Conservation (phyloP, 768 basidiomycete species). For the Lactarius hatsudake region DNA sequence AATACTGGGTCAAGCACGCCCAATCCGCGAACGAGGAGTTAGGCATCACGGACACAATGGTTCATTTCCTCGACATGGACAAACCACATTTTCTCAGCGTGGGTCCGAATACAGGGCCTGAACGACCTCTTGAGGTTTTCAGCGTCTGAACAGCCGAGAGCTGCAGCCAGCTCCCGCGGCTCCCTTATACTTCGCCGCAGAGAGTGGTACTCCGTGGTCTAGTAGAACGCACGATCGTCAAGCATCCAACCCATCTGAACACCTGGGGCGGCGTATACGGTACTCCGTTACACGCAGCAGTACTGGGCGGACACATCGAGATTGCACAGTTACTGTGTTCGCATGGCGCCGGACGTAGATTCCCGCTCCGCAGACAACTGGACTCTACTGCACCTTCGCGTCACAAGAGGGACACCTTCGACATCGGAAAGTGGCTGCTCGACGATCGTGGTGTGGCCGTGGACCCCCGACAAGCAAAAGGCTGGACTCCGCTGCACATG, state of each 20-base stretch:
- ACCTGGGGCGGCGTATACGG: background rate
- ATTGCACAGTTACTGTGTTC: background rate
- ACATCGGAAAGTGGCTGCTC: background rate
- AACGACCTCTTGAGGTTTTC: background rate
- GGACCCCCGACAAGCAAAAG: background rate
- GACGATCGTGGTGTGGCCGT: background rate
- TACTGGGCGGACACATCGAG: background rate
- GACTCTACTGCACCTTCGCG: constrained; percentile 1
- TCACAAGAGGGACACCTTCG: background rate
- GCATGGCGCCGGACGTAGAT: background rate
- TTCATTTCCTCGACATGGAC: constrained; percentile 2
- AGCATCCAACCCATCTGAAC: background rate
- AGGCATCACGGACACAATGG: background rate
- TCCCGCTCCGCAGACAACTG: background rate
- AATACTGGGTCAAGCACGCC: background rate
- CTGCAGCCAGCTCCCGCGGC: background rate
- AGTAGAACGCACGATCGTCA: background rate
- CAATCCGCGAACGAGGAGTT: background rate
- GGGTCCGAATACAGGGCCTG: constrained; percentile 8
- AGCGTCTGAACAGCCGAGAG: background rate
- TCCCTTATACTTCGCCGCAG: constrained; percentile 1
- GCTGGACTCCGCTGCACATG: background rate
- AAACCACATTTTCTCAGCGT: constrained; percentile 2
- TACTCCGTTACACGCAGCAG: background rate
- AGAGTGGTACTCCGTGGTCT: background rate